phyloP scores from a whole-genome alignment of 805 yeast species.

The Huiozyma sinensis region DNA sequence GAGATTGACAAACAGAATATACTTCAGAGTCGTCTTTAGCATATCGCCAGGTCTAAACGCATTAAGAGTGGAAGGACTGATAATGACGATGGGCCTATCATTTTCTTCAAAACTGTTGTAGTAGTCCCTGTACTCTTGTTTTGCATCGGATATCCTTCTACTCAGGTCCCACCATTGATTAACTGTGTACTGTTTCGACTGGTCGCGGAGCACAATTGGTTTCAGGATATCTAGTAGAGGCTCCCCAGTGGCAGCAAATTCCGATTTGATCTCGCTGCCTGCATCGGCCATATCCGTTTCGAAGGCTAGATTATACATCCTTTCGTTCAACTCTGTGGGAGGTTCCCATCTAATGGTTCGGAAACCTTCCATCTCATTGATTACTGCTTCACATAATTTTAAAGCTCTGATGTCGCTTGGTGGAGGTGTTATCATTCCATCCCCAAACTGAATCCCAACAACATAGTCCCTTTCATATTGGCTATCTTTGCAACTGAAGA shows the following conservation, averaged over 20 bases:
- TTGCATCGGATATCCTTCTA: conserved; percentile 7
- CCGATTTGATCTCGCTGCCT: conserved; percentile 9
- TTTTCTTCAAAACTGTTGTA: conserved; percentile 5
- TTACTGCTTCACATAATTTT: conserved; percentile 7
- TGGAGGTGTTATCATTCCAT: conserved; percentile 11
- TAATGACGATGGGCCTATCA: conserved; percentile 7
- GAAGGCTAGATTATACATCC: conserved; percentile 8
- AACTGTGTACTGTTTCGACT: conserved; percentile 5
- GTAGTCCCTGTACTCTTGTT: conserved; percentile 8
- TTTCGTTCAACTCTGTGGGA: conserved; percentile 6
- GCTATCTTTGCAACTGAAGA: conserved; percentile 3
- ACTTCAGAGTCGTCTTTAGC: conserved; percentile 9
- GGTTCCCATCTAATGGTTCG: conserved; percentile 12
- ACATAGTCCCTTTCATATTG: conserved; percentile 4
- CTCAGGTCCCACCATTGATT: conserved; percentile 13
- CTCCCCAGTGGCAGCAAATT: conserved; percentile 9
- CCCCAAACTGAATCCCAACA: conserved; percentile 13
- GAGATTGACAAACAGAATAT: conserved; percentile 9
- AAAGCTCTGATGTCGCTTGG: conserved; percentile 12
- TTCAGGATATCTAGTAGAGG: conserved; percentile 9
- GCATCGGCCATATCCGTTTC: conserved; percentile 13
- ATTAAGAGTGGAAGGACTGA: conserved; percentile 7
- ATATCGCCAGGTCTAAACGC: conserved; percentile 11
- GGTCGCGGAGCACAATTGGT: conserved; percentile 5
- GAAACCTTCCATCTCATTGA: conserved; percentile 7